Base-by-base conservation (phyloP, 805 yeast species). In the Diddensiella transvaalensis region DNA sequence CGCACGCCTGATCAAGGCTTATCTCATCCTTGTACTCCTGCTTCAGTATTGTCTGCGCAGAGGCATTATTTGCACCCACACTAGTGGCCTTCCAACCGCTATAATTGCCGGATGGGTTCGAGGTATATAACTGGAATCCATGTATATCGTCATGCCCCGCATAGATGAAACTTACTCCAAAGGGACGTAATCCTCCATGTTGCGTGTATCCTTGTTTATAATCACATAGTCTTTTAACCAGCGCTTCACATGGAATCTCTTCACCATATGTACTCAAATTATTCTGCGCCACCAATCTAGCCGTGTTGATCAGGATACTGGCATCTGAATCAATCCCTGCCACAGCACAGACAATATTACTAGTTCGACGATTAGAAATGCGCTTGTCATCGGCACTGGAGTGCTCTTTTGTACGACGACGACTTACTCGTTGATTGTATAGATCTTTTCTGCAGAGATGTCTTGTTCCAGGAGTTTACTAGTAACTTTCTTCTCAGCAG, bases 271-370 rank as follows among this genome's bases (percentile, higher is more conserved):
- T 79, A 66, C 87, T 83, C 58, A 93, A 74, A 67, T 93, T 85
- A 57, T 76, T 76, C 69, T 93, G 99, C 3, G 96, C 95, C 51
- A 74, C 70, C 19, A 80, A 77, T 59, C 99, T 77, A n/a, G 96
- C 95, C 58, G 81, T 80, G 67, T 87, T 85, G 55, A 93, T 85
- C 57, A 93, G 76, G 47, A 90, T 89, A 29, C 87, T 83, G 1
- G 99, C 99, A 69, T 93, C 99, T 1, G 98, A 91, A 38, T 93
- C 93, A 81, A 93, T 83, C 43, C 99, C 99, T 0, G 99, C 99
- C 29, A 93, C 99, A 0, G 97, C 96, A 60, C 95, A 87, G 44
- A 89, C 76, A 72, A 82, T 84, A 58, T 35, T 35, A 17, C 32
- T 29, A 29, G 13, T 29, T 29, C 32, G 32, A 10, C 32, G 13